A percentile compares a stretch with the other conserved stretches of the same genome.
These are phyloP conservation scores for Melampsora americana DNA, from an alignment of 1,284 basidiomycete species.

Conservation along the genomic window DNA sequence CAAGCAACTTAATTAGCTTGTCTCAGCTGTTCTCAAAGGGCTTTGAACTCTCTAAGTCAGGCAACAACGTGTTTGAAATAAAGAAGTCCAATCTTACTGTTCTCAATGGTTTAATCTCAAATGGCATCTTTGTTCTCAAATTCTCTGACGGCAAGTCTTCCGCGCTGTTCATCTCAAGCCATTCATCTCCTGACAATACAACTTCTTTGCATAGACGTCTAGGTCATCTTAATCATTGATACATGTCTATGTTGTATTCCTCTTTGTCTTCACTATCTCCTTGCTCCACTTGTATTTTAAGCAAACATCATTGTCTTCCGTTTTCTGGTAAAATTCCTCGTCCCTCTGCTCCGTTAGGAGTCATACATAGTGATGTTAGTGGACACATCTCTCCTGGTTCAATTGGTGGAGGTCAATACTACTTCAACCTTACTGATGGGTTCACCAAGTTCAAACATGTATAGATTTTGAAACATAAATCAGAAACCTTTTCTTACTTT, in stretches of 20 bases:
- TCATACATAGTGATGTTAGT: neutral
- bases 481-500: constrained; percentile 14
- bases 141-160: neutral
- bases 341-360: neutral
- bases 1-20: neutral
- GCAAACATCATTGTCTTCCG: neutral
- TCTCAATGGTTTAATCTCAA: neutral
- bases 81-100: neutral
- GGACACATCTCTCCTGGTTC: neutral
- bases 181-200: neutral
- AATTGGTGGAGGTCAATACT: neutral
- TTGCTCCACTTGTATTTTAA: neutral
- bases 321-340: neutral
- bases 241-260: neutral
- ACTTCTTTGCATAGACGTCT: neutral
- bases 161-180: neutral
- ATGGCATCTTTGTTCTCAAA: neutral
- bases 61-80: neutral
- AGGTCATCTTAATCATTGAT: neutral
- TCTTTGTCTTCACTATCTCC: neutral
- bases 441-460: constrained; percentile 2
- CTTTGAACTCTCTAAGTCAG: neutral
- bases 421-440: neutral
- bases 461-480: too few relatives aligned
- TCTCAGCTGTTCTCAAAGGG: neutral